Conservation (phyloP, 106 monocot species). For the Platanthera zijinensis region DNA sequence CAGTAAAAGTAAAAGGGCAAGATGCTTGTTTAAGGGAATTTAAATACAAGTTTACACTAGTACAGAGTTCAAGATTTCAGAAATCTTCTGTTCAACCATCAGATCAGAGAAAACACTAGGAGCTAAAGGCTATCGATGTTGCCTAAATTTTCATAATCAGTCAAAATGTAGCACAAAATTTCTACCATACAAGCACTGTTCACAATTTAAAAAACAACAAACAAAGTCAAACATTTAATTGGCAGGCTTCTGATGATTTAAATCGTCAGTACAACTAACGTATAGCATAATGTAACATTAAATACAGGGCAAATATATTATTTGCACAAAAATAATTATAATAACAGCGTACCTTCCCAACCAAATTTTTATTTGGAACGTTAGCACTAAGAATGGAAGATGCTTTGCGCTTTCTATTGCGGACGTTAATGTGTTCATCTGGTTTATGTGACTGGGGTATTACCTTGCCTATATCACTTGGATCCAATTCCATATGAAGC, state of each 20-base stretch:
- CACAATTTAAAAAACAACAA: not conserved
- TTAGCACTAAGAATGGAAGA: not conserved
- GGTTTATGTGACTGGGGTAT: not conserved
- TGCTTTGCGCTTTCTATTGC: constrained; percentile 2
- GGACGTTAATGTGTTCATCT: not conserved
- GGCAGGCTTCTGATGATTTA: not conserved
- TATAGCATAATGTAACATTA: too few species aligned
- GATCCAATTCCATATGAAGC: constrained; percentile 1
- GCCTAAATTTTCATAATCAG: not conserved
- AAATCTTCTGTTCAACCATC: not conserved
- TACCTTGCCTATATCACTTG: not conserved
- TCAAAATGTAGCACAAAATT: not conserved
- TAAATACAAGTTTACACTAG: not conserved
- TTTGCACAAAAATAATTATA: too few species aligned
- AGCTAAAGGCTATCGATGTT: not conserved
- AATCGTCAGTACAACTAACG: too few species aligned
- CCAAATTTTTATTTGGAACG: not conserved
- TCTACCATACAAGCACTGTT: not conserved
- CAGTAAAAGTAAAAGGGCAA: not conserved
- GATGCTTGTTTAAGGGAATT: not conserved
- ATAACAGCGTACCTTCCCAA: not conserved
- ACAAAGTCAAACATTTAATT: not conserved
- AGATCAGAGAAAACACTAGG: not conserved
- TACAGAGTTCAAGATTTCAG: not conserved
- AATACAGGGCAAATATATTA: too few species aligned